phyloP scores from a whole-genome alignment of 192 early-diverging fungal species.

The Radiomyces spectabilis region DNA sequence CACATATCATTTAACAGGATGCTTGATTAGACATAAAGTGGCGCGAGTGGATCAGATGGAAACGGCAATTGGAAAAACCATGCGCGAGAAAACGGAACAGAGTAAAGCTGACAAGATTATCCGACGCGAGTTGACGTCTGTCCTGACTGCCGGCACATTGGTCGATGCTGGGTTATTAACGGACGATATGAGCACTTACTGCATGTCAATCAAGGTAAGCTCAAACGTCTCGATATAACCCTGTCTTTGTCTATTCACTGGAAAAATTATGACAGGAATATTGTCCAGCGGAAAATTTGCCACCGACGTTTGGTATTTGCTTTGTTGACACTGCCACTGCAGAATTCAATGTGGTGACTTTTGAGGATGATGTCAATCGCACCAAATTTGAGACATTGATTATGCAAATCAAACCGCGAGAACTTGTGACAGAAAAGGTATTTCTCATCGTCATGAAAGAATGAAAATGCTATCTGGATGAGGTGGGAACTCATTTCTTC shows the following conservation, averaged over 20 bases:
- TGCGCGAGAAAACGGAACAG: constrained; percentile 62
- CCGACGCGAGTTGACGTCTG: constrained; percentile 72
- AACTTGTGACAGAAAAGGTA: constrained; percentile 82
- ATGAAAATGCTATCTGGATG: too few species aligned
- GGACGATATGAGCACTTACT: constrained; percentile 88
- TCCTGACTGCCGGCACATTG: constrained; percentile 88
- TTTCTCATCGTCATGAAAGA: too few species aligned
- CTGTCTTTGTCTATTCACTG: constrained; percentile 12
- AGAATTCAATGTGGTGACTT: constrained; percentile 75
- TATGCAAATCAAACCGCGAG: constrained; percentile 85
- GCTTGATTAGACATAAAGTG: constrained; percentile 55
- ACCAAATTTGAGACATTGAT: constrained; percentile 91
- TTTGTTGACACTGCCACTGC: constrained; percentile 97
- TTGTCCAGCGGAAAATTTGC: constrained; percentile 23
- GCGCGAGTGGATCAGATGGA: constrained; percentile 98
- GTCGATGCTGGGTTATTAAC: constrained; percentile 84
- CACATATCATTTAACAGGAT: background rate
- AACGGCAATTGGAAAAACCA: constrained; percentile 85
- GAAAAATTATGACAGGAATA: constrained; percentile 20
- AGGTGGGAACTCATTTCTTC: too few species aligned
- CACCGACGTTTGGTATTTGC: constrained; percentile 69
- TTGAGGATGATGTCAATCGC: constrained; percentile 80
- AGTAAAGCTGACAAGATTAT: constrained; percentile 69
- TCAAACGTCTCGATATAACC: background rate
- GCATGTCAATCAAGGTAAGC: constrained; percentile 85